Evolutionary conservation across 1,284 basidiomycete species (phyloP), one percentile per base, ranked within the genome.

Genomic region (Leucocoprinus gongylophorus): DNA sequence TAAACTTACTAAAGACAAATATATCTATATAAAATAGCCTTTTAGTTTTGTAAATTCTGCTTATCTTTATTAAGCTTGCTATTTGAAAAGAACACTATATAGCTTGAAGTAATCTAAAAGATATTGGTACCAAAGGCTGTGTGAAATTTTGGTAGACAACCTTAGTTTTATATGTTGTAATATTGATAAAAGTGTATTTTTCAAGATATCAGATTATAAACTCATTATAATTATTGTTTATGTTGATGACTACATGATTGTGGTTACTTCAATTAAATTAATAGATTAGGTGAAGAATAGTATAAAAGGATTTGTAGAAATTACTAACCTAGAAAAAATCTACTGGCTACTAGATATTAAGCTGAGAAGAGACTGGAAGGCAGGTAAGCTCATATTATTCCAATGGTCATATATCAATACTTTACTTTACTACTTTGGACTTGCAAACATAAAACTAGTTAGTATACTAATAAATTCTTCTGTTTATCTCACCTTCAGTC

Each of bases 1-100:
- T 73, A 54, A 62, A 42, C 64, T 73, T 23, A 60, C 57, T 23
- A 12, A 37, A 5, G 50, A 60, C 0, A 61, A 69, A 20, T 33
- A 43, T 1, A 62, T 70, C 13, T 71, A 60, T 56, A 69, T 70
- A 65, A 18, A 50, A 0, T 64, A 66, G 37, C 65, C 67, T 1
- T 61, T 59, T 15, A 62, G 64, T 18, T 66, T 58, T 40, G 48
- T 49, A 26, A 49, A 50, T 15, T 54, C 49, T n/a, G 46, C 43
- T 12, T 41, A 54, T 12, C 30, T 15, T 1, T 12, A 28, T 10
- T 39, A 49, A 30, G 61, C 59, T 1, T 59, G 57, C 47, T 43
- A 46, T 2, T 51, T 62, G n/a, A 30, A 23, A 21, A 58, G 57
- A 21, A 54, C 54, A 8, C 29, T 62, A 1, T 62, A 62, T 46